phyloP scores from a whole-genome alignment of 2,329 filamentous ascomycete species.

The Beauveria rudraprayagi region DNA sequence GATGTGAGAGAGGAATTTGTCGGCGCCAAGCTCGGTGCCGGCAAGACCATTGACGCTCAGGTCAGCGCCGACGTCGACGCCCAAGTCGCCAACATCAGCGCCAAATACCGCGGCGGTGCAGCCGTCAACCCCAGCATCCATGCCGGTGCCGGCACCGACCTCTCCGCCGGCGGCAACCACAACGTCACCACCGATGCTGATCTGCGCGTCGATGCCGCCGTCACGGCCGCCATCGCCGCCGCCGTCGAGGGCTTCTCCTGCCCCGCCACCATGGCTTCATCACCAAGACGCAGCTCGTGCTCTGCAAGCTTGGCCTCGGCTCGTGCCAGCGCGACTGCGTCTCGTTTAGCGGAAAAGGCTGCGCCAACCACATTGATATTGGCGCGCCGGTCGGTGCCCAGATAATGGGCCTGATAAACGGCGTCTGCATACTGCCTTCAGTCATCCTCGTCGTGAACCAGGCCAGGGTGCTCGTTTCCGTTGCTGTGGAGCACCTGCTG shows the following conservation, averaged over 20 bases:
- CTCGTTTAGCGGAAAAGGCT: conserved; percentile 29
- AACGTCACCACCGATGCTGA: not conserved
- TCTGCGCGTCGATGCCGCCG: conserved; percentile 17
- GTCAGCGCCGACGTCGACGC: not conserved
- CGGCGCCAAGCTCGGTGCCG: not conserved
- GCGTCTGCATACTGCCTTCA: conserved; percentile 26
- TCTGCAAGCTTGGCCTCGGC: conserved; percentile 25
- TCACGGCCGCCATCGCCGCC: conserved; percentile 14
- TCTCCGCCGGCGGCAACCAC: conserved; percentile 20
- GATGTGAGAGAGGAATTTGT: not conserved
- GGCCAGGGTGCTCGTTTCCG: conserved; percentile 18
- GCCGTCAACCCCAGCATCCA: not conserved
- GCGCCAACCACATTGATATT: conserved; percentile 30
- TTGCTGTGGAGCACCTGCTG: conserved; percentile 24
- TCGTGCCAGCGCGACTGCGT: conserved; percentile 30
- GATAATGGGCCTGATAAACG: conserved; percentile 21
- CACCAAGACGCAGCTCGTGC: conserved; percentile 17
- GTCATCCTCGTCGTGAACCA: conserved; percentile 21
- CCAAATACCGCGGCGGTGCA: too few species aligned
- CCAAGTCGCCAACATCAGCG: too few species aligned
- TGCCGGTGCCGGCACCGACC: conserved; percentile 15
- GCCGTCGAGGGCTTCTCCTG: conserved; percentile 21
- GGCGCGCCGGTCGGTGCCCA: conserved; percentile 16
- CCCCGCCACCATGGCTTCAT: conserved; percentile 25
- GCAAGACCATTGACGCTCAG: not conserved